phyloP scores from a whole-genome alignment of 2,329 filamentous ascomycete genomes.

The Chaetomiaceae sp. region DNA sequence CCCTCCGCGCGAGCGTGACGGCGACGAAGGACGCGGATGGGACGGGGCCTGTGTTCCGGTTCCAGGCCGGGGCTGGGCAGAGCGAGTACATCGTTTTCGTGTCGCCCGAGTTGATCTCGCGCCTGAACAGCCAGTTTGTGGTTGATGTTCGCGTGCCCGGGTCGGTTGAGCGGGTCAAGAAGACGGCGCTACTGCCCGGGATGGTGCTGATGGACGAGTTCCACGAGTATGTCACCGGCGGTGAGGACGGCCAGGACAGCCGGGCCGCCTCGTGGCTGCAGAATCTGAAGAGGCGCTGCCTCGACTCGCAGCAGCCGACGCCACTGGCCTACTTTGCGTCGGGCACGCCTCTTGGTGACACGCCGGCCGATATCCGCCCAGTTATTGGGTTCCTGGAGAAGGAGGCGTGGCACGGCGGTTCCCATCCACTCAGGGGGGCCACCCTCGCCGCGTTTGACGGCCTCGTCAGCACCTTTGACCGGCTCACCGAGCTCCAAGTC shows the following conservation, averaged over 20 bases:
- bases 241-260: too few species aligned
- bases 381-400: constrained; percentile 15
- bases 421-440: constrained; percentile 12
- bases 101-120: constrained; percentile 10
- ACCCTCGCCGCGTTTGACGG: constrained; percentile 10
- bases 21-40: neutral
- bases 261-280: constrained; percentile 17
- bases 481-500: constrained; percentile 5
- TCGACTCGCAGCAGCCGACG: neutral
- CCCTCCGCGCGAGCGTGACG: constrained; percentile 8
- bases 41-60: constrained; percentile 5
- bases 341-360: constrained; percentile 21
- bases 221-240: constrained; percentile 20
- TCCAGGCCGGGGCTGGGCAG: constrained; percentile 4
- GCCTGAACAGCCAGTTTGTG: constrained; percentile 6
- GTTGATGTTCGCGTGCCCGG: neutral
- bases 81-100: constrained; percentile 21
- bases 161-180: constrained; percentile 3
- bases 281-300: constrained; percentile 15
- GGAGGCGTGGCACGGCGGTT: constrained; percentile 2
- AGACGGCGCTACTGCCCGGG: constrained; percentile 16
- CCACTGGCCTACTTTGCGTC: constrained; percentile 24
- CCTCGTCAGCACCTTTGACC: constrained; percentile 10
- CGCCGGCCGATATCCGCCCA: constrained; percentile 16
- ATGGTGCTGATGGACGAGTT: constrained; percentile 25